Conservation (phyloP, 2,329 filamentous ascomycete genomes). For the Sporothrix globosa region DNA sequence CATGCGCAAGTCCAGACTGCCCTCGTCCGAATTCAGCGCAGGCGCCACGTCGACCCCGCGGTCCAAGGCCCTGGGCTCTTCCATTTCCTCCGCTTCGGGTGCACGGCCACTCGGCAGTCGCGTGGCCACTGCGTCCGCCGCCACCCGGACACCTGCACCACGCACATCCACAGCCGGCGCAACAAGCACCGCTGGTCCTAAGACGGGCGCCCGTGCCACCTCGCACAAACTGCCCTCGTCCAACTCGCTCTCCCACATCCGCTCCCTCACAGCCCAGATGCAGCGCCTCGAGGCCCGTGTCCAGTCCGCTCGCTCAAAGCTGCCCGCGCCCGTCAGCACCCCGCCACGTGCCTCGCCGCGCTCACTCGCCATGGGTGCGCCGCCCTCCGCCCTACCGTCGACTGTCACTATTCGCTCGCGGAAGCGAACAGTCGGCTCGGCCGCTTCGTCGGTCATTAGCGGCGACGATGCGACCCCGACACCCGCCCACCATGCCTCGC, state of each 20-base stretch:
- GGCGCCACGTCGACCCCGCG: slow-evolving; percentile 55
- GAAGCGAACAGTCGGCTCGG: slow-evolving; percentile 66
- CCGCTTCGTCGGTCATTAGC: slow-evolving; percentile 49
- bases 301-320: slow-evolving; percentile 85
- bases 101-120: slow-evolving; percentile 44
- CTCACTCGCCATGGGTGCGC: slow-evolving; percentile 47
- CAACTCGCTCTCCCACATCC: slow-evolving; percentile 86
- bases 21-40: slow-evolving; percentile 53
- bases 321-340: slow-evolving; percentile 77
- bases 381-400: slow-evolving; percentile 52
- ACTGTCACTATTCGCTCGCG: slow-evolving; percentile 68
- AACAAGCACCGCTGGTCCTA: slow-evolving; percentile 48
- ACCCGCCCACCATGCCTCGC: slow-evolving; percentile 46
- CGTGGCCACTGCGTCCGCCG: slow-evolving; percentile 54
- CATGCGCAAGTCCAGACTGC: slow-evolving; percentile 56
- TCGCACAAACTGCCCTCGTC: slow-evolving; percentile 59
- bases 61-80: slow-evolving; percentile 48
- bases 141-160: slow-evolving; percentile 48
- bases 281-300: slow-evolving; percentile 93
- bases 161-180: slow-evolving; percentile 49
- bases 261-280: slow-evolving; percentile 93
- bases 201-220: slow-evolving; percentile 51
- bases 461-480: slow-evolving; percentile 58
- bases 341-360: slow-evolving; percentile 82
- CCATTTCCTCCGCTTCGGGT: slow-evolving; percentile 44